Conservation (phyloP, 768 basidiomycete genomes). For the Tricholoma sp. region DNA sequence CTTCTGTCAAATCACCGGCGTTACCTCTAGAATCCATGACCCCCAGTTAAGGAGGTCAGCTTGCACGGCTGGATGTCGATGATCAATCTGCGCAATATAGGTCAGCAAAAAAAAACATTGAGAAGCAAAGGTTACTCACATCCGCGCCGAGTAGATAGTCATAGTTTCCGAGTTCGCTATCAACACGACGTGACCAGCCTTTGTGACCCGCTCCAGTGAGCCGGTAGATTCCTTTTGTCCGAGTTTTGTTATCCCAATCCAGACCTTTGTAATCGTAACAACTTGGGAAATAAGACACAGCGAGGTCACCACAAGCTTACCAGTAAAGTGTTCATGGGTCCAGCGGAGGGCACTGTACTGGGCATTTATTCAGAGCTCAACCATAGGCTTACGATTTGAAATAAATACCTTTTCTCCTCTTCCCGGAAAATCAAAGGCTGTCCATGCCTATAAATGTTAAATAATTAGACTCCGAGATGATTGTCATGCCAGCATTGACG, state of each 20-base stretch:
- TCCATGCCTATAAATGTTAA: slow-evolving; percentile 63
- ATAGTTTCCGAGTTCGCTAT: slow-evolving; percentile 82
- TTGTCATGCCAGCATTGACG: slow-evolving; percentile 7
- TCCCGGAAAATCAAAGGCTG: slow-evolving; percentile 80
- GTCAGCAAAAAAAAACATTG: not conserved
- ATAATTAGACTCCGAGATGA: not conserved
- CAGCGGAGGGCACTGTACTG: slow-evolving; percentile 72
- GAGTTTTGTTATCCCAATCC: slow-evolving; percentile 76
- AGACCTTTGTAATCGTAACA: slow-evolving; percentile 45
- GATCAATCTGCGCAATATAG: slow-evolving; percentile 57
- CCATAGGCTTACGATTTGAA: not conserved
- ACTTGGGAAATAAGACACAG: not conserved
- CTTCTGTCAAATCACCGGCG: not conserved
- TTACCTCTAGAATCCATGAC: slow-evolving; percentile 60
- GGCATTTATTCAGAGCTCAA: not conserved
- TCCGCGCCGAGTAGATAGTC: slow-evolving; percentile 77
- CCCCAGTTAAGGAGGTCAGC: slow-evolving; percentile 77
- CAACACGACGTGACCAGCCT: slow-evolving; percentile 81
- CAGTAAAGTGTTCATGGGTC: slow-evolving; percentile 78
- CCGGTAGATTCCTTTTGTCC: slow-evolving; percentile 62
- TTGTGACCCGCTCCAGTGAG: slow-evolving; percentile 62
- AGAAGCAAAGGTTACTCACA: slow-evolving; percentile 32
- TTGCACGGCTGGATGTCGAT: slow-evolving; percentile 75
- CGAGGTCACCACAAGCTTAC: slow-evolving; percentile 28
- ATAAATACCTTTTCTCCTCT: slow-evolving; percentile 58